Evolutionary conservation across 2,329 filamentous ascomycete genomes (phyloP), one percentile per base, ranked within the genome.

Genomic region (Fragosphaeria purpurea): DNA sequence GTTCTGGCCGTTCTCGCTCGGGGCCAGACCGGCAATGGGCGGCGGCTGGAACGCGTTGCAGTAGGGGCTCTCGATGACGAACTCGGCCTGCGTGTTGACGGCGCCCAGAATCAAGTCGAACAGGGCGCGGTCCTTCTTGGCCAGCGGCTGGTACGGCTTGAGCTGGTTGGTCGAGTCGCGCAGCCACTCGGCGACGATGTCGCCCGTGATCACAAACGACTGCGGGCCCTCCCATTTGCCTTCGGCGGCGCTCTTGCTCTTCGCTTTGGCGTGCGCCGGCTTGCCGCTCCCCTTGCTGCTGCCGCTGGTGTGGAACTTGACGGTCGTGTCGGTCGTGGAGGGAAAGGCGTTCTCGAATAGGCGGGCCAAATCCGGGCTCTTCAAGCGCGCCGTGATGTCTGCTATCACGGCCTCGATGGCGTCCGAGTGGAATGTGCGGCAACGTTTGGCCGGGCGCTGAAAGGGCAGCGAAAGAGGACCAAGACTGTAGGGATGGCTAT

Each of bases 41-140:
- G 93, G 93, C 5, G 93, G 91, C 65, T 98, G 93, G 67, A 97
- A 98, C 13, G 93, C 93, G 66, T 98, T 97, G 75, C 93, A 98
- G 70, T 97, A 98, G 0, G 93, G 93, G 1, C 86, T 89, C 61
- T 88, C 81, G 55, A 97, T 95, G 41, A 98, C 87, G 62, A 89
- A 97, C 66, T 97, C 91, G 12, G 87, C 79, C 68, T 98, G 93
- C 40, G 58, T 60, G 56, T 60, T 59, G 55, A 60, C 55, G 42
- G 58, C 58, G 33, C 58, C 58, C 22, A 59, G 51, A 42, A 60
- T 57, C 35, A 60, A 50, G 32, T 79, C 83, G 63, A 84, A 81
- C 47, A 98, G 83, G 41, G 76, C 77, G 40, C 80, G 78, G 62
- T 97, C 90, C 56, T 88, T 87, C 61, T 82, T 87, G 3, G 90